A percentile compares a stretch with the other conserved stretches of the same genome.
phyloP scores from a whole-genome alignment of 2,329 filamentous ascomycete genomes.

The Fusarium cicatricum region DNA sequence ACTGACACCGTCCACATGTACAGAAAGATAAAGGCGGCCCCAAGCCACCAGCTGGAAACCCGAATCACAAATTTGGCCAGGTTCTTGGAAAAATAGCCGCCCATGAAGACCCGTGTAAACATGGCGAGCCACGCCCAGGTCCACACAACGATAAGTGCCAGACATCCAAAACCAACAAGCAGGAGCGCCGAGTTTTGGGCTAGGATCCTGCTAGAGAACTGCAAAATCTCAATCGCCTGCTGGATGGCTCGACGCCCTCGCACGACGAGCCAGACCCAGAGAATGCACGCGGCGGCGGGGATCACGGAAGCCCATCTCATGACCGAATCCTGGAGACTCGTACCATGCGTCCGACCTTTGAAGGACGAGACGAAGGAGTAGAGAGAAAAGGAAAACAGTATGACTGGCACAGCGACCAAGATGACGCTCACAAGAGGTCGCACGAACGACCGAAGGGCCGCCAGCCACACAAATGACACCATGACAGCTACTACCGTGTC shows the following conservation, averaged over 20 bases:
- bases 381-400: slow-evolving; percentile 87
- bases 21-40: slow-evolving; percentile 89
- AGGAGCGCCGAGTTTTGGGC: slow-evolving; percentile 85
- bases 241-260: slow-evolving; percentile 82
- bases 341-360: slow-evolving; percentile 77
- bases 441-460: slow-evolving; percentile 86
- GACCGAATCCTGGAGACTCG: slow-evolving; percentile 81
- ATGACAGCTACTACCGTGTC: slow-evolving; percentile 92
- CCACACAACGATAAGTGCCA: slow-evolving; percentile 81
- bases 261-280: slow-evolving; percentile 86
- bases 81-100: slow-evolving; percentile 78
- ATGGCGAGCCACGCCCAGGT: slow-evolving; percentile 97
- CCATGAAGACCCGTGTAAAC: slow-evolving; percentile 95
- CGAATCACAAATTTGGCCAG: slow-evolving; percentile 79
- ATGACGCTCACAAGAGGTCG: slow-evolving; percentile 83
- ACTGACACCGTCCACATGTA: slow-evolving; percentile 95
- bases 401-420: slow-evolving; percentile 82
- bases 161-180: slow-evolving; percentile 80
- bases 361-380: slow-evolving; percentile 93
- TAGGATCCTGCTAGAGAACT: slow-evolving; percentile 90
- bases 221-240: slow-evolving; percentile 86
- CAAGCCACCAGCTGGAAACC: slow-evolving; percentile 92
- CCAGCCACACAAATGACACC: slow-evolving; percentile 90
- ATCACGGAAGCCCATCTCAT: slow-evolving; percentile 89
- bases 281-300: slow-evolving; percentile 74